These are phyloP conservation scores for Podospora sp. DNA, from an alignment of 495 filamentous ascomycete species.

Conservation along the genomic window DNA sequence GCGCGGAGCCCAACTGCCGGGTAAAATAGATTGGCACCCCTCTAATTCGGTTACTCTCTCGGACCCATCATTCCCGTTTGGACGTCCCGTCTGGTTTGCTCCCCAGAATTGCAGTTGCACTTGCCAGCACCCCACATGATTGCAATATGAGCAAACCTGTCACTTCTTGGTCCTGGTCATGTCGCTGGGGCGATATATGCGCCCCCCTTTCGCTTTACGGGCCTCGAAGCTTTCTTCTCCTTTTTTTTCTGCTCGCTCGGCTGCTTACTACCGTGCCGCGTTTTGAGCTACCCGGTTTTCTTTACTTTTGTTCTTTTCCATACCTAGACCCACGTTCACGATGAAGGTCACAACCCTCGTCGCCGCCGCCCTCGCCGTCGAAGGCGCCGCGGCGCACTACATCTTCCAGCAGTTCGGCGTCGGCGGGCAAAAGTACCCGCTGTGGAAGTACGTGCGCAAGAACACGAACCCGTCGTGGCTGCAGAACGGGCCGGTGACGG, in stretches of 20 bases:
- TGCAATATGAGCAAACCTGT: neutral
- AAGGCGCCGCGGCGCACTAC: conserved; percentile 44
- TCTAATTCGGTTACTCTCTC: neutral
- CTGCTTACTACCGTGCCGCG: conserved; percentile 11
- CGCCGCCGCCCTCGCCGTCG: conserved; percentile 33
- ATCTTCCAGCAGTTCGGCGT: conserved; percentile 55
- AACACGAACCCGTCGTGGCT: conserved; percentile 51
- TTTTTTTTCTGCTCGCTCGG: neutral
- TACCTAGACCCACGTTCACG: neutral
- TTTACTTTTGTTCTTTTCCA: neutral
- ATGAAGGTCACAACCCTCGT: conserved; percentile 42
- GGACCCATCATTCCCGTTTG: neutral
- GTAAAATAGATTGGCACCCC: neutral
- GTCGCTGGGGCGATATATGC: neutral
- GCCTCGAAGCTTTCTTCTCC: neutral
- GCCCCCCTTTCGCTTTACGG: neutral
- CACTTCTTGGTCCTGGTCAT: neutral
- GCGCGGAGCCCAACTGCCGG: neutral
- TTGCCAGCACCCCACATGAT: neutral
- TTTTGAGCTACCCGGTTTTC: neutral
- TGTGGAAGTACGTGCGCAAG: conserved; percentile 56
- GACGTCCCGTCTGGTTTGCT: too few species aligned
- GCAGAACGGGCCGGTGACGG: conserved; percentile 60
- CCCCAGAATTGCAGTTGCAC: too few species aligned
- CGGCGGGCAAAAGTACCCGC: conserved; percentile 44